Base-by-base conservation (phyloP, 2,329 filamentous ascomycete species). In the Cladorrhinum sp. region DNA sequence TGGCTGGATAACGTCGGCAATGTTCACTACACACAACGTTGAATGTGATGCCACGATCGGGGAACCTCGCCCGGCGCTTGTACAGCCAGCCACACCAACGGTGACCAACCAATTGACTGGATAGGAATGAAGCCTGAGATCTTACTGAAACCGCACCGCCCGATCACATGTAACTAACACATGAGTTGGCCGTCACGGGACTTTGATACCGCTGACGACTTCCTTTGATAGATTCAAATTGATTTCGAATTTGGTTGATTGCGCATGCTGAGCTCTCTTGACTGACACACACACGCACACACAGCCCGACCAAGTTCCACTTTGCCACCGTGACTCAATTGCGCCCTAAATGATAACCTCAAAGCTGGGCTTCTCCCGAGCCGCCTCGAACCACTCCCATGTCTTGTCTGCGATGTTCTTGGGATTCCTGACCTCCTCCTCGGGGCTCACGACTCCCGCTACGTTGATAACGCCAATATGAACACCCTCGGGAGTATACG, bases 391-490 rank as follows among this genome's bases (percentile, higher is more conserved):
- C 64, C 81, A 74, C 42, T 69, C 71, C 73, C 76, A 81, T 10
- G 75, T 73, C 65, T 73, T 73, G 24, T 74, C 69, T 0, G 80
- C 79, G 64, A 83, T 82, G 23, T 76, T 77, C 50, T 63, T 67
- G 0, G 80, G 79, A 62, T 77, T 82, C 54, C 78, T 61, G 1
- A 71, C 70, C 62, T 74, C 73, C n/a, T 77, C 73, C 9, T 76
- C 72, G 0, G 73, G 71, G 2, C 67, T 67, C 0, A 83, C 79
- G 0, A 69, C 65, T 0, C 80, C 81, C 2, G 76, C 76, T 0
- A 83, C 75, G 53, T 69, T 74, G 2, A 84, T 68, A 18, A 83
- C 66, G 0, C 76, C 81, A 18, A 80, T 68, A 61, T 82, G 79
- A 1, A 84, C 76, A 1, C 76, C 75, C 55, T 73, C 67, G 1